These are phyloP conservation scores for Acer campestre DNA, from an alignment of 345 rosid species.

Conservation along the genomic window DNA sequence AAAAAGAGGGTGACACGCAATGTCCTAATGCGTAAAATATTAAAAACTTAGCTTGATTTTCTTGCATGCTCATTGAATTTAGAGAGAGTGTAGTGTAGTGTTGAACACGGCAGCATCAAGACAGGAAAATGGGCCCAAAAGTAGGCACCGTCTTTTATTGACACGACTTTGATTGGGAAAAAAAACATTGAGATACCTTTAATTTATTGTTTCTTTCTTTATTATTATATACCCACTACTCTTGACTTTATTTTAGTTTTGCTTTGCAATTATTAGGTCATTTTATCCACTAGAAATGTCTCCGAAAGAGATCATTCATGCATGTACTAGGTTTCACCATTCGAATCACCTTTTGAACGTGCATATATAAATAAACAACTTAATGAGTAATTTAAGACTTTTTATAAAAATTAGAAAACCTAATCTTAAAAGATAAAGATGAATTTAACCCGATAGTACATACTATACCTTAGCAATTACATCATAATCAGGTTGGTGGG, in stretches of 20 bases:
- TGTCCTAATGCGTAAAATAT: too few relatives aligned
- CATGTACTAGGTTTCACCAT: background rate
- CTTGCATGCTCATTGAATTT: conserved; percentile 28
- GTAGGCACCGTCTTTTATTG: conserved; percentile 56
- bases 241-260: background rate
- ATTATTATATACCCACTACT: background rate
- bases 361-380: background rate
- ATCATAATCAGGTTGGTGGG: too few relatives aligned
- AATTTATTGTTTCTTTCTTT: background rate
- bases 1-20: background rate
- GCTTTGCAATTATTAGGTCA: background rate
- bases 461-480: too few relatives aligned
- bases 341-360: background rate
- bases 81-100: conserved; percentile 20
- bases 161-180: conserved; percentile 18
- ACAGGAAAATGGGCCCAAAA: conserved; percentile 39
- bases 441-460: too few relatives aligned
- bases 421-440: too few relatives aligned
- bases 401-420: too few relatives aligned
- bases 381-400: background rate
- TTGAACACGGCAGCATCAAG: conserved; percentile 36
- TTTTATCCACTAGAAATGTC: background rate
- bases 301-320: background rate
- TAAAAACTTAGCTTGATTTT: background rate
- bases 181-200: background rate